A percentile compares a stretch with the other conserved stretches of the same genome.
Conservation (phyloP, 176 grass and related monocot genomes). For the Oryza punctata region DNA sequence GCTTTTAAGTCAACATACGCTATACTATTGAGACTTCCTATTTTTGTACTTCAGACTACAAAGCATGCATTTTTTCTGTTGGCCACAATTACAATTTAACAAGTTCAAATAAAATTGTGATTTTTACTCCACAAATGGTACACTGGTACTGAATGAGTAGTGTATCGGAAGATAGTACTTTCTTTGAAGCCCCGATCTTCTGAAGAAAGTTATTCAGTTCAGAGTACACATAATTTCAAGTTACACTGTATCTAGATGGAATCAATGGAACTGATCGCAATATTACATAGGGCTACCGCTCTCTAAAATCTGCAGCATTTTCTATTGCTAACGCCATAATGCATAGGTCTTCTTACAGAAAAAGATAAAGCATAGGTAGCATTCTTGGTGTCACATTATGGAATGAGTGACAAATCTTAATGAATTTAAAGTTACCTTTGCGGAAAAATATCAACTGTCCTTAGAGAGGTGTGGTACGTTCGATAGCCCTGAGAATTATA, state of each 20-base stretch:
- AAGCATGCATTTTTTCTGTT: not conserved
- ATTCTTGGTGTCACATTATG: not conserved
- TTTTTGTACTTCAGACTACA: not conserved
- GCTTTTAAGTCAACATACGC: not conserved
- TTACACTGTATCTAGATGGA: not conserved
- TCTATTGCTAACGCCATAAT: not conserved
- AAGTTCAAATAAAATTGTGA: not conserved
- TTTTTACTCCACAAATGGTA: too few relatives aligned
- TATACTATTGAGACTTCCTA: not conserved
- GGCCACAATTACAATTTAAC: not conserved
- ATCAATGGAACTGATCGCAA: not conserved
- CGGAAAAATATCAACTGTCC: not conserved
- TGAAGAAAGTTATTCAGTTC: too few relatives aligned
- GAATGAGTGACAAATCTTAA: not conserved
- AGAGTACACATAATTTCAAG: too few relatives aligned
- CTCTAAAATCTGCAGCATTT: not conserved
- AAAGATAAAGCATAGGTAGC: not conserved
- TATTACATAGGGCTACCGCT: not conserved
- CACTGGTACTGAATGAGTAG: too few relatives aligned
- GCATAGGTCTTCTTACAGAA: not conserved
- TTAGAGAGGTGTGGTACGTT: conserved; percentile 36
- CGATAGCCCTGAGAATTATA: conserved; percentile 45
- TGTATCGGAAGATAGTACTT: too few relatives aligned
- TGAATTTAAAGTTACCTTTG: not conserved
- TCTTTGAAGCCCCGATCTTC: too few relatives aligned